These are phyloP conservation scores for Chrysosphaeria jannelii DNA, from an alignment of 2,329 filamentous ascomycete species.

Conservation along the genomic window DNA sequence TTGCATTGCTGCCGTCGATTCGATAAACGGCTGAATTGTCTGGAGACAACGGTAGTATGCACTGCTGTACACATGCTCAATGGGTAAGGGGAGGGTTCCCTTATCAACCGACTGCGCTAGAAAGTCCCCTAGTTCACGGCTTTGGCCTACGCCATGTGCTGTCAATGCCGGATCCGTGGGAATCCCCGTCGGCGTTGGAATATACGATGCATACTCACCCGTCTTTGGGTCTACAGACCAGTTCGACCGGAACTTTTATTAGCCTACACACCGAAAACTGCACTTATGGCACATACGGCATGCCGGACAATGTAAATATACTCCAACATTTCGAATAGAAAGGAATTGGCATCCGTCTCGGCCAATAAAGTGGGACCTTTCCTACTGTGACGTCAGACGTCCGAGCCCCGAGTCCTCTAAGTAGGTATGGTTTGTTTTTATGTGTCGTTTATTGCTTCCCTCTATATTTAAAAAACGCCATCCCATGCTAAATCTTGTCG, in stretches of 20 bases:
- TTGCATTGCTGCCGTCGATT: constrained; percentile 2
- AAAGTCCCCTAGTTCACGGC: constrained; percentile 41
- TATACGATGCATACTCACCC: constrained; percentile 42
- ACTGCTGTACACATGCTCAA: constrained; percentile 54
- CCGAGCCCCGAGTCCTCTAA: too few species aligned
- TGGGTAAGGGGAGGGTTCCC: constrained; percentile 19
- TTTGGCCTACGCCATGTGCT: constrained; percentile 60
- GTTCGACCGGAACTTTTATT: constrained; percentile 73
- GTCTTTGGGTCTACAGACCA: constrained; percentile 64
- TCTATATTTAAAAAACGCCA: too few species aligned
- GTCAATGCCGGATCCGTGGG: constrained; percentile 68
- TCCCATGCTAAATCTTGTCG: not conserved
- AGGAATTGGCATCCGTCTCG: too few species aligned
- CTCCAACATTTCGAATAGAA: too few species aligned
- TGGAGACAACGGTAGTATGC: constrained; percentile 73
- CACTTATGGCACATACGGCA: too few species aligned
- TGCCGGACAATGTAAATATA: too few species aligned
- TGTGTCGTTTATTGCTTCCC: too few species aligned
- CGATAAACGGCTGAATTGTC: constrained; percentile 42
- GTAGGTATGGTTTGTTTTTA: too few species aligned
- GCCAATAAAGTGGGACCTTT: too few species aligned
- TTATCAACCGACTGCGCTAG: constrained; percentile 11
- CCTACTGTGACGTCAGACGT: too few species aligned
- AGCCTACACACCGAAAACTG: too few species aligned
- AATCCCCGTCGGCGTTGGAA: constrained; percentile 64